These are phyloP conservation scores for Smallanthus sonchifolius DNA, from an alignment of 129 eudicot species.

Conservation along the genomic window DNA sequence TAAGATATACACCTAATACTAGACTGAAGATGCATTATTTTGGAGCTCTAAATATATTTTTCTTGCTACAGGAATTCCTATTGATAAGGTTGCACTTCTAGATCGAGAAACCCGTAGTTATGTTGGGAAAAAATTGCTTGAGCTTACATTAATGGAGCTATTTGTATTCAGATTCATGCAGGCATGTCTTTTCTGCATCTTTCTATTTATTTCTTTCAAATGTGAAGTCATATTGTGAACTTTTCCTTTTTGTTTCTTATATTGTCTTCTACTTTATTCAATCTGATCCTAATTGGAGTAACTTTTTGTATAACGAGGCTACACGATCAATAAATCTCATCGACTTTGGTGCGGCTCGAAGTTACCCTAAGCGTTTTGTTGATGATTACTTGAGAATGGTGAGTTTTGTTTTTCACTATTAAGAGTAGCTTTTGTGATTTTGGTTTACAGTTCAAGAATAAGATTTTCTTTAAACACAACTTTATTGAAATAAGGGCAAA, in stretches of 20 bases:
- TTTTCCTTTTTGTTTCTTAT: constrained; percentile 15
- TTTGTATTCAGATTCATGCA: constrained; percentile 95
- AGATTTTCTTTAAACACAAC: neutral
- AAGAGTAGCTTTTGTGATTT: neutral
- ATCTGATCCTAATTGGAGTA: constrained; percentile 96
- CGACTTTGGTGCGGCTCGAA: constrained; percentile 97
- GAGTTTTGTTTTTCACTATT: constrained; percentile 20
- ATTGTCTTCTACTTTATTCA: constrained; percentile 6
- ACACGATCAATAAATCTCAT: constrained; percentile 68
- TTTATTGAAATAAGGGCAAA: neutral
- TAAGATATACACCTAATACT: neutral
- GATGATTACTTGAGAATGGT: constrained; percentile 91
- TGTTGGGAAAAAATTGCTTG: constrained; percentile 81
- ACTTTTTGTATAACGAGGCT: constrained; percentile 68
- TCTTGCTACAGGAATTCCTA: constrained; percentile 61
- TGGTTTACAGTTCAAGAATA: neutral
- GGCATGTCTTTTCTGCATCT: constrained; percentile 39
- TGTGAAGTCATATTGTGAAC: neutral
- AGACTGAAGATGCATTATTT: neutral
- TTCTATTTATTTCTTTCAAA: neutral
- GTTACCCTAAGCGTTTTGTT: constrained; percentile 69
- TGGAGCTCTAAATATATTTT: neutral
- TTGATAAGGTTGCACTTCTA: constrained; percentile 83
- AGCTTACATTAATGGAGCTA: constrained; percentile 87
- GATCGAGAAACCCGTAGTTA: constrained; percentile 87